These are phyloP conservation scores for Canna indica DNA, from an alignment of 176 grass and related monocot genomes.

Conservation along the genomic window DNA sequence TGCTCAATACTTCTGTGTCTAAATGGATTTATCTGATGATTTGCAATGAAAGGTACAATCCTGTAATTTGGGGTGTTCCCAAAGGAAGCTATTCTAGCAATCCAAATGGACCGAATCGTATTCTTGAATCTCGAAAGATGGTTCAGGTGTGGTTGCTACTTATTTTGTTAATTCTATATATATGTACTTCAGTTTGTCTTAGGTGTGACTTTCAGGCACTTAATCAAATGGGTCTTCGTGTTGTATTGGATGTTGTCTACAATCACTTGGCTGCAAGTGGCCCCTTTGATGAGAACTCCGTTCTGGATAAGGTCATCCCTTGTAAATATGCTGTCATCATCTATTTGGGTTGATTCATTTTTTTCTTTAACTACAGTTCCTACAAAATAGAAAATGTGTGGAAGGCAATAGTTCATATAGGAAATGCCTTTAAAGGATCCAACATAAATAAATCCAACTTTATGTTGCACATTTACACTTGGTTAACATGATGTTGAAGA, in stretches of 20 bases:
- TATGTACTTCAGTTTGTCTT: not conserved
- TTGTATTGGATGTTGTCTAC: conserved; percentile 87
- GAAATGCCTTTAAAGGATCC: not conserved
- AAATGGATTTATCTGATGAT: conserved; percentile 23
- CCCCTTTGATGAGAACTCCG: conserved; percentile 47
- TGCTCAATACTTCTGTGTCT: conserved; percentile 10
- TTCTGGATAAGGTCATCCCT: conserved; percentile 70
- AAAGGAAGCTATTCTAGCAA: conserved; percentile 91
- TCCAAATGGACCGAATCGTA: conserved; percentile 72
- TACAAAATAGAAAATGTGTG: not conserved
- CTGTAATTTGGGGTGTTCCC: conserved; percentile 76
- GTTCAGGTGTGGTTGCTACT: conserved; percentile 38
- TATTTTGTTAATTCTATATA: not conserved
- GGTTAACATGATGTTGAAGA: too few relatives aligned
- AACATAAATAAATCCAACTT: too few relatives aligned
- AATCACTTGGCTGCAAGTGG: conserved; percentile 84
- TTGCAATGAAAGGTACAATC: conserved; percentile 68
- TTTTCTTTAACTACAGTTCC: not conserved
- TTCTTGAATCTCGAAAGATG: conserved; percentile 80
- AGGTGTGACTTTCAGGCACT: conserved; percentile 40
- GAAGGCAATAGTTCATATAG: not conserved
- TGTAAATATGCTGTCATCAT: not conserved
- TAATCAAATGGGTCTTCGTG: conserved; percentile 62
- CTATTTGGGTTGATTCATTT: not conserved
- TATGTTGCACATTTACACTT: too few relatives aligned